Evolutionary conservation across 768 basidiomycete species (phyloP).

Genomic region (Cystoderma amianthinum): DNA sequence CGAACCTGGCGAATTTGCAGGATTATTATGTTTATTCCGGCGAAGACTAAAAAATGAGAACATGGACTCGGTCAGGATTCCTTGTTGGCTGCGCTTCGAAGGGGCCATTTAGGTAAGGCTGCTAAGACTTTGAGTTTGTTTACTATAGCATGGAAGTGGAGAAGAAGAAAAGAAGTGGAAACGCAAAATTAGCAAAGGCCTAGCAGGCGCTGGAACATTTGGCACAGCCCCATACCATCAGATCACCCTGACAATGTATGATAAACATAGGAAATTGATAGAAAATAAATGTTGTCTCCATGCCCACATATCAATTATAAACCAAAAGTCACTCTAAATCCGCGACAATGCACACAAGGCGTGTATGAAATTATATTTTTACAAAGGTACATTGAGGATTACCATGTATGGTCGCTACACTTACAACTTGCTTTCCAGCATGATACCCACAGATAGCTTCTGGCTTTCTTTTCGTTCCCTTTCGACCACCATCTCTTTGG

Average conservation of each 20-base stretch:
- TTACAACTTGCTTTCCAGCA: neutral
- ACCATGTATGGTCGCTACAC: neutral
- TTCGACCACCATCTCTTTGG: slow-evolving; percentile 24
- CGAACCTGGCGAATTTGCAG: neutral
- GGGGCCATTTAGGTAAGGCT: no score
- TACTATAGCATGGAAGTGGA: neutral
- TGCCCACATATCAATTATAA: no score
- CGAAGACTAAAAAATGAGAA: neutral
- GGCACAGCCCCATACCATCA: neutral
- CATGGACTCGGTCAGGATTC: neutral
- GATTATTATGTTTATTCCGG: neutral
- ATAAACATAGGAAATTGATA: neutral
- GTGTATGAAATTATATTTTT: neutral
- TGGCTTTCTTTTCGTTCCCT: slow-evolving; percentile 1
- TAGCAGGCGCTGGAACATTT: neutral
- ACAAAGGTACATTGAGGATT: neutral
- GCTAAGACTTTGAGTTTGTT: no score
- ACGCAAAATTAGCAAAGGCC: neutral
- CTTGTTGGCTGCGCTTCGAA: neutral
- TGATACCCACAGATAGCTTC: neutral
- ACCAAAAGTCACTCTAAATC: no score
- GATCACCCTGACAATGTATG: neutral
- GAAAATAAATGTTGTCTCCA: no score
- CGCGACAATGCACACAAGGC: neutral
- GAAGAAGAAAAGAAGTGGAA: neutral